Percentiles rank a stretch among this genome's conserved stretches.
Conservation (phyloP, 257 asterid genomes). For the Solanum ossicruentum region DNA sequence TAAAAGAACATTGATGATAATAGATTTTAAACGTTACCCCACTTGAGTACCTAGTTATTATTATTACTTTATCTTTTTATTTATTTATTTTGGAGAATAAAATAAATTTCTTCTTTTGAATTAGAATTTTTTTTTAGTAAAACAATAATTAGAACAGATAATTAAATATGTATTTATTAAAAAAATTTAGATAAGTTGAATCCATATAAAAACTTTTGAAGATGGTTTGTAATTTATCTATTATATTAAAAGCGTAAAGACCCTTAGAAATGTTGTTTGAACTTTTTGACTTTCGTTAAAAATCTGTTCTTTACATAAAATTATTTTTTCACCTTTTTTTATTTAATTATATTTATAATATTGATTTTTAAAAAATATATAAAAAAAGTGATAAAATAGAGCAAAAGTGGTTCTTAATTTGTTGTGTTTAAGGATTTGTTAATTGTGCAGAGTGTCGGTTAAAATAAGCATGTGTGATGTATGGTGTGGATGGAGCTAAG, state of each 20-base stretch:
- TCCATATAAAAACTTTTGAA: not conserved
- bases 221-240: not conserved
- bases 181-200: not conserved
- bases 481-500: not conserved
- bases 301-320: too few species aligned
- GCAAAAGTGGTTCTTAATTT: too few species aligned
- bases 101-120: not conserved
- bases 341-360: too few species aligned
- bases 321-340: too few species aligned
- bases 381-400: too few species aligned
- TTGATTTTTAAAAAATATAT: too few species aligned
- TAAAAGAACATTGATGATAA: not conserved
- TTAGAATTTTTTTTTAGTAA: not conserved
- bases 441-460: not conserved
- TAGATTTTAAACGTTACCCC: not conserved
- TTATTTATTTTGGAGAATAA: not conserved
- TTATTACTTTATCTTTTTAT: not conserved
- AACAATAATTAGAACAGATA: not conserved
- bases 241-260: too few species aligned
- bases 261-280: too few species aligned
- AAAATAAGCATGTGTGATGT: not conserved
- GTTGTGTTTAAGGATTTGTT: not conserved
- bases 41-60: not conserved
- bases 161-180: not conserved
- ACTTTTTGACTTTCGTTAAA: too few species aligned